phyloP scores from a whole-genome alignment of 2,329 filamentous ascomycete species.

The Chrysoporthe austroafricana region DNA sequence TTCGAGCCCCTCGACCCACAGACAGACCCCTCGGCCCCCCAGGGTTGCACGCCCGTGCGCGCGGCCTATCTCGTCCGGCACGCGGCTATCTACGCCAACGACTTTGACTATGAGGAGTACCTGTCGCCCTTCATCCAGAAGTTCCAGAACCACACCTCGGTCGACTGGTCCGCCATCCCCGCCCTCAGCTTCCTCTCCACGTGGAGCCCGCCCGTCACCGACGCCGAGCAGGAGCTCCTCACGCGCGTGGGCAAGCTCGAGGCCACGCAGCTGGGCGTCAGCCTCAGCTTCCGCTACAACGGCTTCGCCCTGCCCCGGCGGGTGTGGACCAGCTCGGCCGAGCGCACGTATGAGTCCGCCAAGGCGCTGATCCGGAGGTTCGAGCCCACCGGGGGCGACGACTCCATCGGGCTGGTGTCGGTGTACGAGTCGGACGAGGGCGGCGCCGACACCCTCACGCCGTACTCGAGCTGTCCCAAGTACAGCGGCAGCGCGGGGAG shows the following conservation, averaged over 20 bases:
- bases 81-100: conserved; percentile 63
- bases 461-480: conserved; percentile 66
- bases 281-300: conserved; percentile 62
- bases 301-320: conserved; percentile 54
- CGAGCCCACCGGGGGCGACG: conserved; percentile 49
- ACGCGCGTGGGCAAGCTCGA: conserved; percentile 65
- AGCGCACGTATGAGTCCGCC: conserved; percentile 62
- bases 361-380: conserved; percentile 61
- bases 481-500: conserved; percentile 63
- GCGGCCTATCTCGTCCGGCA: conserved; percentile 63
- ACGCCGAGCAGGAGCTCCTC: conserved; percentile 60
- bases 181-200: conserved; percentile 58
- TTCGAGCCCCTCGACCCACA: conserved; percentile 58
- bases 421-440: conserved; percentile 60
- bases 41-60: conserved; percentile 53
- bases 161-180: conserved; percentile 61
- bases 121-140: conserved; percentile 62
- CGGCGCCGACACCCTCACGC: conserved; percentile 64
- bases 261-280: conserved; percentile 61
- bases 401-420: conserved; percentile 57
- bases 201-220: conserved; percentile 62
- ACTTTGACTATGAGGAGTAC: conserved; percentile 61
- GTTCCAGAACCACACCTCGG: conserved; percentile 57
- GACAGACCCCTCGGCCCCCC: conserved; percentile 47
- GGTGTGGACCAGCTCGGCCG: conserved; percentile 66